phyloP scores from a whole-genome alignment of 1,139 yeast species.

The Pichia sp. region DNA sequence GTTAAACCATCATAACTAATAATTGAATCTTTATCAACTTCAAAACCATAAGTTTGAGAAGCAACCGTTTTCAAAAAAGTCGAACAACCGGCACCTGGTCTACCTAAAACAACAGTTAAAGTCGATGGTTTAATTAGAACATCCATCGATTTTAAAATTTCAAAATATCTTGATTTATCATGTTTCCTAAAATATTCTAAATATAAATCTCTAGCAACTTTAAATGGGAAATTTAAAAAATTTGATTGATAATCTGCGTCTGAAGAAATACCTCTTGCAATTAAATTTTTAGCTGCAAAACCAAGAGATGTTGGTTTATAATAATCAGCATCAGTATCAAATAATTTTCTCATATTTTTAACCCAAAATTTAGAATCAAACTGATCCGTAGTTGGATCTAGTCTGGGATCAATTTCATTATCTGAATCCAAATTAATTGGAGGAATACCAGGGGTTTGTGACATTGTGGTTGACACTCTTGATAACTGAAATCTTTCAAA shows the following conservation, averaged over 20 bases:
- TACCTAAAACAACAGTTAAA: constrained; percentile 69
- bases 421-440: no score
- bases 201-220: constrained; percentile 18
- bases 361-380: constrained; percentile 71
- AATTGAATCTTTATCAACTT: constrained; percentile 40
- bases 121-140: constrained; percentile 68
- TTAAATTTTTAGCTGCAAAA: constrained; percentile 57
- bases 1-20: constrained; percentile 47
- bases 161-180: constrained; percentile 34
- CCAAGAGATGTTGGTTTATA: constrained; percentile 65
- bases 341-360: constrained; percentile 54
- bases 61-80: constrained; percentile 69
- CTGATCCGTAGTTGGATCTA: constrained; percentile 52
- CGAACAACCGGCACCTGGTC: constrained; percentile 86
- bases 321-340: constrained; percentile 53
- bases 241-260: constrained; percentile 81
- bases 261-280: constrained; percentile 71
- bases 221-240: constrained; percentile 43
- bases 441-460: no score
- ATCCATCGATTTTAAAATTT: constrained; percentile 64
- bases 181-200: constrained; percentile 12
- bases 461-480: no score
- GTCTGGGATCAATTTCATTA: constrained; percentile 28
- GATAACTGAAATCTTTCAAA: no score
- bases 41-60: constrained; percentile 66